phyloP scores from a whole-genome alignment of 2,329 filamentous ascomycete genomes.

The Fusarium sp. region DNA sequence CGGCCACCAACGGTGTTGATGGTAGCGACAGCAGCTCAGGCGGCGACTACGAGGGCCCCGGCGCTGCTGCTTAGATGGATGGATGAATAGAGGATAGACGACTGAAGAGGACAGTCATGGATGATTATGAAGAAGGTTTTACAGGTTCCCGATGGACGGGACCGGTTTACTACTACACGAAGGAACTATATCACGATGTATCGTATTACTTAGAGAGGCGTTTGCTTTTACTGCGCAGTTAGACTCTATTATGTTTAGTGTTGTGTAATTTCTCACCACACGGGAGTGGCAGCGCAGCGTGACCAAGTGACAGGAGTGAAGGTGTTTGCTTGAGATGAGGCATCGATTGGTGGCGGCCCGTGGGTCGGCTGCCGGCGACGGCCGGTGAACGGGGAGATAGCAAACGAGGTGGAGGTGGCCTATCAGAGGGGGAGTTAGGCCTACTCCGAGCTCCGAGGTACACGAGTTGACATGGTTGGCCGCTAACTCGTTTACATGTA shows the following conservation, averaged over 20 bases:
- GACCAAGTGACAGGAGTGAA: not conserved
- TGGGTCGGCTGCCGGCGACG: constrained; percentile 43
- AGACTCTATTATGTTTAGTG: constrained; percentile 37
- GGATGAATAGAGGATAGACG: constrained; percentile 16
- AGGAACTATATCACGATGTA: constrained; percentile 43
- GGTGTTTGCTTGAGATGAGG: not conserved
- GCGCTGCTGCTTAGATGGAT: constrained; percentile 54
- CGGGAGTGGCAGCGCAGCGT: not conserved
- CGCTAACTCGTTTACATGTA: not conserved
- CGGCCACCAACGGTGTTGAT: constrained; percentile 47
- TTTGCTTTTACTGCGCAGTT: constrained; percentile 37
- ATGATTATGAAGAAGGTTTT: constrained; percentile 41
- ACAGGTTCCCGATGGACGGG: constrained; percentile 33
- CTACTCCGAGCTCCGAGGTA: constrained; percentile 17
- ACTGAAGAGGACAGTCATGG: constrained; percentile 35
- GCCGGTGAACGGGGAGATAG: constrained; percentile 26
- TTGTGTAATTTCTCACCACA: constrained; percentile 19
- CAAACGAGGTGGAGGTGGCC: constrained; percentile 36
- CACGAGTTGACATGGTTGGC: constrained; percentile 1
- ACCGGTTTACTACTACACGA: constrained; percentile 33
- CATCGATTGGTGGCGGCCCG: not conserved
- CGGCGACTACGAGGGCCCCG: constrained; percentile 55
- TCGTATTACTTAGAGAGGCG: constrained; percentile 41
- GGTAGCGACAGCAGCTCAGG: constrained; percentile 56
- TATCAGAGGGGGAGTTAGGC: constrained; percentile 31